These are phyloP conservation scores for Obelidium mucronatum DNA, from an alignment of 192 early-diverging fungal genomes.

Conservation along the genomic window DNA sequence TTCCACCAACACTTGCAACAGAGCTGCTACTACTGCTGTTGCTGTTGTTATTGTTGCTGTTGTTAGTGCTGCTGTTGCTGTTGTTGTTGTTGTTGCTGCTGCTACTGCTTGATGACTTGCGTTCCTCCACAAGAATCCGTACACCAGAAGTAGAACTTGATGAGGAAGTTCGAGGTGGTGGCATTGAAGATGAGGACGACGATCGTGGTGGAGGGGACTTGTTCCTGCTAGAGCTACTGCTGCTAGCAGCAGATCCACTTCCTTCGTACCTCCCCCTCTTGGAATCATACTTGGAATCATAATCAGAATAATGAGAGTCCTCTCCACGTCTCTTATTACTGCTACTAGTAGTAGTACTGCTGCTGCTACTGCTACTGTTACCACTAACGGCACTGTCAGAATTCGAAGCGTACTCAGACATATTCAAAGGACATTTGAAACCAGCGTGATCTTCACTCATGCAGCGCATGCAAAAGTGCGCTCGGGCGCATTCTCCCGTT, in stretches of 20 bases:
- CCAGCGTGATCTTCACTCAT: slow-evolving; percentile 32
- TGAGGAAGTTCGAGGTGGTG: not conserved
- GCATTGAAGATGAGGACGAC: not conserved
- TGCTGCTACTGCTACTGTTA: not conserved
- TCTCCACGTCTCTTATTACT: not conserved
- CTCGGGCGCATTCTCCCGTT: slow-evolving; percentile 29
- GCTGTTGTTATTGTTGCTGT: too few species aligned
- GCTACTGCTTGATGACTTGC: not conserved
- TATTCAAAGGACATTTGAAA: slow-evolving; percentile 35
- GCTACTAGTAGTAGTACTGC: too few species aligned
- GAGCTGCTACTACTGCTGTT: too few species aligned
- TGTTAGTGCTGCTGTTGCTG: too few species aligned
- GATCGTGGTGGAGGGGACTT: not conserved
- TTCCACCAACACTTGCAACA: not conserved
- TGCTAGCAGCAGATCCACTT: not conserved
- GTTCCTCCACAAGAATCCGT: not conserved
- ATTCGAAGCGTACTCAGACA: slow-evolving; percentile 15
- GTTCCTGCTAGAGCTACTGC: not conserved
- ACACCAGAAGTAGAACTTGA: not conserved
- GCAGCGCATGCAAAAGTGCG: slow-evolving; percentile 38
- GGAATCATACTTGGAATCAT: not conserved
- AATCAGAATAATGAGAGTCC: not conserved
- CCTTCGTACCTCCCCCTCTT: not conserved
- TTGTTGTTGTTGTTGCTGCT: not conserved
- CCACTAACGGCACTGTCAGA: slow-evolving; percentile 1